Evolutionary conservation across 768 basidiomycete species (phyloP), one percentile per base, ranked within the genome.

Genomic region (Russula sp.): DNA sequence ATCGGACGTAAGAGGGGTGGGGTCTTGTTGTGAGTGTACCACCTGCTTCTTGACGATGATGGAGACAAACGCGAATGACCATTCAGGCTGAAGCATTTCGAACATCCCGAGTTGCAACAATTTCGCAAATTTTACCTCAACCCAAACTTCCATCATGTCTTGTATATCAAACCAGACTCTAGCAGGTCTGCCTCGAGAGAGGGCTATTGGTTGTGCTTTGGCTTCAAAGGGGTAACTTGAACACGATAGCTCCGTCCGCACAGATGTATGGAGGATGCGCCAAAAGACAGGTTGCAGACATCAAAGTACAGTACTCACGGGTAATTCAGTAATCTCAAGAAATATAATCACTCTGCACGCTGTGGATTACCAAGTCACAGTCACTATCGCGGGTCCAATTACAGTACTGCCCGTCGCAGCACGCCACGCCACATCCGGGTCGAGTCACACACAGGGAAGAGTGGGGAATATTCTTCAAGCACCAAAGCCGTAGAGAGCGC

Each of bases 141-240:
- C 22, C 83, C 84, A 0, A 76, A 80, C 65, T 98, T 98, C 71
- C 72, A 78, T 32, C 73, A 78, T 18, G 90, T 97, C 0, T 74
- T 78, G 18, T 84, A 80, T 69, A 75, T 86, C 69, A 98, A 98
- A 72, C 95, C 95, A 0, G 76, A 82, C n/a, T 82, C 91, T 0
- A 94, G 91, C 57, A 80, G 94, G 8, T 69, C 81, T 0, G 87
- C 87, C 62, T 93, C 90, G 0, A 80, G 83, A 34, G 95, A 98
- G 71, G 87, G 83, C 0, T 98, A 94, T 73, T 95, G 87, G 77
- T 77, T 97, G 9, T 97, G 94, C 71, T 77, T 84, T 52, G 91
- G 91, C 1, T 93, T 82, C 80, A 65, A 59, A 54, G 66, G 63
- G 2, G 54, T 18, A 50, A 31, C 40, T 40, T 32, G 27, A 42